Base-by-base conservation (phyloP, 2,329 filamentous ascomycete genomes). In the Trichoderma breve region DNA sequence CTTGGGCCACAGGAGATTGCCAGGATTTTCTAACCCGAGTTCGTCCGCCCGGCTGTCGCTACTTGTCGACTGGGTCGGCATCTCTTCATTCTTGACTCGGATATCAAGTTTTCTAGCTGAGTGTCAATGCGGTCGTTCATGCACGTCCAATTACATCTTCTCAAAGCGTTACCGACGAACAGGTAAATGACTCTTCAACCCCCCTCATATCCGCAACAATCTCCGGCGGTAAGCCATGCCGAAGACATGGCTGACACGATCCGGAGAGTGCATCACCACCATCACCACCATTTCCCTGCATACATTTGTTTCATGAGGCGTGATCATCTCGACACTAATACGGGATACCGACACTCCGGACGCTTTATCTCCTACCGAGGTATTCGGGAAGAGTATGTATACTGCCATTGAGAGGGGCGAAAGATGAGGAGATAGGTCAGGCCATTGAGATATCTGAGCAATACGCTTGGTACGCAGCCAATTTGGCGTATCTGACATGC, bases 41-140 rank as follows among this genome's bases (percentile, higher is more conserved):
- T 67, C 64, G 64, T 57, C 55, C 53, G 53, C 7, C 39, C 66
- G 66, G 66, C 66, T 69, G 14, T 61, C 66, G 66, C 66, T 47
- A 15, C 18, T 32, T 26, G 32, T 21, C 34, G n/a, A 61, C 21
- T 36, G 58, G 57, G 57, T 21, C n/a, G 53, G 24, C 51, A 67
- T 58, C 30, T 66, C 65, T 43, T n/a, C 24, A 7, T 24, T 60
- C 53, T 24, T 39, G 34, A 30, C 36, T 58, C 21, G 53, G 26
- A n/a, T 24, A 60, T 68, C 24, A 30, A 21, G 18, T 15, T 6
- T 18, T 18, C 7, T 24, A 32, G 53, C 18, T 47, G 55, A 1
- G 36, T 32, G 15, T 6, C n/a, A 51, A n/a, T n/a, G 34, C 24
- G 55, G 51, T 69, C 55, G n/a, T 69, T 34, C 55, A 61, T 51